Base-by-base conservation (phyloP, 805 yeast genomes). In the Tetrapisispora nanseiensis region DNA sequence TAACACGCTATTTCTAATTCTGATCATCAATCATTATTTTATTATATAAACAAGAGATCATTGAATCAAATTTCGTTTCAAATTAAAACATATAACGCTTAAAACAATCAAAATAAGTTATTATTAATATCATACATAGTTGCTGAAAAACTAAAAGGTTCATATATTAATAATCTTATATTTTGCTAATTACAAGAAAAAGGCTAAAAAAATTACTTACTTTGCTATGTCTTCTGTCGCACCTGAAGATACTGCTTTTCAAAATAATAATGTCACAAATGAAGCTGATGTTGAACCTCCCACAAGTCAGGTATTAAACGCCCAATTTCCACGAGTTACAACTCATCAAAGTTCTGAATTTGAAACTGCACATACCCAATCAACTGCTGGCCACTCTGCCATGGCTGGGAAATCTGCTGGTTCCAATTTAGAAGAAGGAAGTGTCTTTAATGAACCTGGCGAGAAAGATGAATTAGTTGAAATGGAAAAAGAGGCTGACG, bases 391-490 rank as follows among this genome's bases (percentile, higher is more conserved):
- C 3, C 39, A 37, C 20, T 37, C 39, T 28, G 33, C 18, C 6
- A 7, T 37, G 19, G 39, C 39, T 20, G 39, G 33, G 13, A 37
- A 37, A 18, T 37, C 32, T 3, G 38, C 38, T 12, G 38, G 23
- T 10, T 35, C 38, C 4, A 35, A 35, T 18, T 18, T 35, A 7
- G 38, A 35, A 16, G 38, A 23, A 24, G 38, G 38, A 3, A 35
- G 36, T 19, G 12, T 16, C 6, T 37, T 37, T 8, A 37, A 29
- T 22, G 29, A 42, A 32, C 28, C 36, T 16, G 33, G 32, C 13
- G 42, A 32, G 18, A 36, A 35, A n/a, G 45, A 38, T 42, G 51
- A 78, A 80, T 59, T 71, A 71, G 34, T 39, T 29, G 30, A 29
- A 19, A 8, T 42, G 26, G 39, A 42, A 30, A 37, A 33, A 18